phyloP scores from a whole-genome alignment of 2,329 filamentous ascomycete genomes.

The Chaetomiaceae sp. region DNA sequence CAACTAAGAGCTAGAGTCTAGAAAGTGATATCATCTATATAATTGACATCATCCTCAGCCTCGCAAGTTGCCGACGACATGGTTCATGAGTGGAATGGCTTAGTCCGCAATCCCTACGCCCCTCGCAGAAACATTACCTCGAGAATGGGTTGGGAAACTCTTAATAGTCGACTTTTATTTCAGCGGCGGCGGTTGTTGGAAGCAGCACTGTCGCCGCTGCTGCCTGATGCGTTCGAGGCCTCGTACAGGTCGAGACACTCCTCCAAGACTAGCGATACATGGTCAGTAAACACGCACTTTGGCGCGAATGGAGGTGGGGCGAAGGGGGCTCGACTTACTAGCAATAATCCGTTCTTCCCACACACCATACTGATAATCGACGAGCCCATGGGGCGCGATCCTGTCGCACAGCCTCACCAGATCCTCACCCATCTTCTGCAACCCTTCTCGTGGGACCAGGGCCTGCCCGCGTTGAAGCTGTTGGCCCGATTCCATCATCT shows the following conservation, averaged over 20 bases:
- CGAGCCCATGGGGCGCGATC: slow-evolving; percentile 84
- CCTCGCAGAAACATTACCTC: too few relatives aligned
- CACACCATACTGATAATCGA: slow-evolving; percentile 96
- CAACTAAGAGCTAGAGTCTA: too few relatives aligned
- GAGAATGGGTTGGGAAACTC: too few relatives aligned
- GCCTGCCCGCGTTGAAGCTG: slow-evolving; percentile 54
- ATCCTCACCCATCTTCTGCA: slow-evolving; percentile 78
- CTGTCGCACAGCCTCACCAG: slow-evolving; percentile 77
- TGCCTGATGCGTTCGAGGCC: slow-evolving; percentile 33
- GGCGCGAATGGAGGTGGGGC: neutral
- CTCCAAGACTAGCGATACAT: slow-evolving; percentile 26
- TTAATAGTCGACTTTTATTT: too few relatives aligned
- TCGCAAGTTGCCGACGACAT: too few relatives aligned
- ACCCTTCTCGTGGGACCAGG: slow-evolving; percentile 61
- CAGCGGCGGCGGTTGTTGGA: slow-evolving; percentile 20
- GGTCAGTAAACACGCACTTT: slow-evolving; percentile 3
- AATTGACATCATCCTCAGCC: too few relatives aligned
- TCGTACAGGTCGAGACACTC: slow-evolving; percentile 45
- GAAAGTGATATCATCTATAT: too few relatives aligned
- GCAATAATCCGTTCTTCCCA: slow-evolving; percentile 90
- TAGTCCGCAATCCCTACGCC: too few relatives aligned
- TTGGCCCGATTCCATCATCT: slow-evolving; percentile 59
- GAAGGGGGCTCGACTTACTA: slow-evolving; percentile 54
- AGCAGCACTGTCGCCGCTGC: slow-evolving; percentile 21
- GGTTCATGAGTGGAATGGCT: too few relatives aligned